Evolutionary conservation across 1,284 basidiomycete genomes (phyloP), one percentile per base, ranked within the genome.

Genomic region (Ustilago xerochloae): DNA sequence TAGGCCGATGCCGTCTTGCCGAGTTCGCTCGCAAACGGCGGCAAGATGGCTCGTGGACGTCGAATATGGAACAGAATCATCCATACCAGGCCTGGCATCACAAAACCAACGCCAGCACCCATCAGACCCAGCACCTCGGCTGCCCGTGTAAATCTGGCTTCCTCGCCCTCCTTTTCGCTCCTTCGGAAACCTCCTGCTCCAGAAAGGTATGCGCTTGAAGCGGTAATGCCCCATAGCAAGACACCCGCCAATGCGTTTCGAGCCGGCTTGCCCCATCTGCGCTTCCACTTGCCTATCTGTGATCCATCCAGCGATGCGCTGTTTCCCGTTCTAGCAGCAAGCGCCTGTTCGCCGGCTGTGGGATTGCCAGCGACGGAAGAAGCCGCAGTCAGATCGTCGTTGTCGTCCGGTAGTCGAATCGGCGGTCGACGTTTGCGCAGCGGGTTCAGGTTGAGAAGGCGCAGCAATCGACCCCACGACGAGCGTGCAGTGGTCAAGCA

Each of bases 11-110:
- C 78, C 6, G 66, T 68, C 48, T 65, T 61, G 52, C 76, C 67
- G 20, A 77, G 43, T 43, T 70, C 64, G 22, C 72, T 71, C 0
- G 78, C 70, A 46, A 78, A 76, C 3, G 75, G 66, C 26, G 77
- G 63, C 18, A 83, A 56, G 32, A 83, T 83, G 3, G 78, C 77
- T 9, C 82, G 64, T 28, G 81, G 82, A 13, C 75, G 59, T 18
- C 81, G 76, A 18, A 83, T 67, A 33, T 76, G 72, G 54, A 83
- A 82, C 20, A 82, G 33, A 15, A 82, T 72, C 51, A 80, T 66
- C 82, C 82, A 83, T n/a, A 80, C 78, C 16, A 83, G 33, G 2
- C 78, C 77, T 3, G 82, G 82, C 52, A 81, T 69, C 22, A 83
- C 71, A 30, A 81, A 81, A 6, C 81, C 82, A 1, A 81, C 82